Percentiles rank a stretch among this genome's conserved stretches.
Evolutionary conservation across 352 stramenopile genomes (phyloP).

Genomic region (Detonula confervacea): DNA sequence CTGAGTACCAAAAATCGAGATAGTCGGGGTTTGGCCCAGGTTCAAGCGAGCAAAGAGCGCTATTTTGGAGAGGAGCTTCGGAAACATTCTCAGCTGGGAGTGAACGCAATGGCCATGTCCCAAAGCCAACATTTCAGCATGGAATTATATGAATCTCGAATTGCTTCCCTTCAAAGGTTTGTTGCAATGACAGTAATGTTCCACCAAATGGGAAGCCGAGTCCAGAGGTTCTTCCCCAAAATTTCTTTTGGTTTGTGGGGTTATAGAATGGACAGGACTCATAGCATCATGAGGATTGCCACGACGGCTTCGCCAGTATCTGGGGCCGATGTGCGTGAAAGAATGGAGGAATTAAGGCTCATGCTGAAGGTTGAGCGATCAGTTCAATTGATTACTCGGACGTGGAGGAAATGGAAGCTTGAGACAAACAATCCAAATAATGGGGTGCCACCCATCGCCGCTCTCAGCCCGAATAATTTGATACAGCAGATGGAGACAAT

Average conservation of each 20-base stretch:
- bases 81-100: slow-evolving; percentile 7
- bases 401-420: neutral
- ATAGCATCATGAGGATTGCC: slow-evolving; percentile 81
- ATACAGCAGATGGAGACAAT: no score
- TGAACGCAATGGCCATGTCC: slow-evolving; percentile 41
- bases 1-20: slow-evolving; percentile 57
- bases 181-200: slow-evolving; percentile 81
- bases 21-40: slow-evolving; percentile 67
- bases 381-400: neutral
- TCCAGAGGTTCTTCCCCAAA: slow-evolving; percentile 71
- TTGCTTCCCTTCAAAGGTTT: slow-evolving; percentile 77
- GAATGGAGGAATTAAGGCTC: slow-evolving; percentile 65
- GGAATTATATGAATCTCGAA: slow-evolving; percentile 78
- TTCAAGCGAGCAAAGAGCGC: slow-evolving; percentile 63
- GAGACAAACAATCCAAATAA: no score
- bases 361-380: slow-evolving; percentile 52
- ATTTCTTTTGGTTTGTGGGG: slow-evolving; percentile 71
- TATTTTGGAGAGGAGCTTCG: slow-evolving; percentile 78
- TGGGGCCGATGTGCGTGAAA: slow-evolving; percentile 73
- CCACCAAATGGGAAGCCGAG: slow-evolving; percentile 61
- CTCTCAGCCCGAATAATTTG: no score
- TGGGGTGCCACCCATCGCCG: no score
- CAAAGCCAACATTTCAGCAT: slow-evolving; percentile 63
- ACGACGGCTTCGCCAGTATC: slow-evolving; percentile 79
- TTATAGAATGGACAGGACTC: slow-evolving; percentile 74